Evolutionary conservation across 1,139 yeast species (phyloP).

Genomic region (Yamadazyma aaseri): DNA sequence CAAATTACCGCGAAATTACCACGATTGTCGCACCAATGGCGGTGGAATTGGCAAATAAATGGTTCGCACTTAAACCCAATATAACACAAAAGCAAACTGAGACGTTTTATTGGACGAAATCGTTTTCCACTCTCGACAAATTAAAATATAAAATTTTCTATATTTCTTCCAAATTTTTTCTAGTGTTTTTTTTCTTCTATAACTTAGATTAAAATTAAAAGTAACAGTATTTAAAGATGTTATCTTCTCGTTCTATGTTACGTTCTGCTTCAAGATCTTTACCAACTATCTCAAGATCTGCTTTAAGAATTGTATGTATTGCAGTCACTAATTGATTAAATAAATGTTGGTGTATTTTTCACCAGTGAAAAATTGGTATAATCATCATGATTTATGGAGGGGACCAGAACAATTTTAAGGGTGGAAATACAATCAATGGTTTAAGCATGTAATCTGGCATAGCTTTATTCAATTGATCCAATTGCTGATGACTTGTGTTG

Average conservation of each 20-base stretch:
- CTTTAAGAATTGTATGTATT: slow-evolving; percentile 64
- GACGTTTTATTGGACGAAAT: slow-evolving; percentile 10
- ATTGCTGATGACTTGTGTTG: not conserved
- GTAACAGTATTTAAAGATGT: slow-evolving; percentile 41
- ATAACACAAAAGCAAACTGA: slow-evolving; percentile 11
- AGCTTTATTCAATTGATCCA: not conserved
- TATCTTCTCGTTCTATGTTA: slow-evolving; percentile 79
- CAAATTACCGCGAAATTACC: no score
- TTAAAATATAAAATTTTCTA: slow-evolving; percentile 19
- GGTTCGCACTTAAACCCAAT: no score
- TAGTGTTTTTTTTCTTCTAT: slow-evolving; percentile 10
- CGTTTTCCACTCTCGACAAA: slow-evolving; percentile 16
- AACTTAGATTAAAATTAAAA: slow-evolving; percentile 7
- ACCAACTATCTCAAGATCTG: slow-evolving; percentile 60
- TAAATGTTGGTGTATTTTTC: no score
- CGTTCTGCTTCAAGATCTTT: slow-evolving; percentile 81
- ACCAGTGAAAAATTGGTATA: no score
- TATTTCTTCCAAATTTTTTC: slow-evolving; percentile 16
- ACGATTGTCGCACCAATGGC: not conserved
- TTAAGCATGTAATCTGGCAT: no score
- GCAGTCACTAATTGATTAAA: no score
- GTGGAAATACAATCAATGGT: no score
- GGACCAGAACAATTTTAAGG: no score
- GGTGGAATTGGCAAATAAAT: not conserved
- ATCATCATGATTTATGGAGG: no score